Base-by-base conservation (phyloP, 306 rosid genomes). In the Pachyrhizus erosus region DNA sequence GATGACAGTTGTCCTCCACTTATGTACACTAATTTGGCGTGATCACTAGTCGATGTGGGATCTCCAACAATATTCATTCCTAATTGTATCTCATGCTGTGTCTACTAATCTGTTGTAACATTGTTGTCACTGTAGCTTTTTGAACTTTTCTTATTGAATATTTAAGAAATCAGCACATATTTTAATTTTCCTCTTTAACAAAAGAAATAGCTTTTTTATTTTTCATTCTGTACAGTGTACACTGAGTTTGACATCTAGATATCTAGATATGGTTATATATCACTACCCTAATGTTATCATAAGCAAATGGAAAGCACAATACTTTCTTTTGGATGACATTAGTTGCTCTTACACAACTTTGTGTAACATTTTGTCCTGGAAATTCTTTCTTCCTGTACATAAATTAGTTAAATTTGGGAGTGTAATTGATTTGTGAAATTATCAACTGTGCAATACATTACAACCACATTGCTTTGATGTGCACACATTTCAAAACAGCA, bases 381-480 rank as follows among this genome's bases (percentile, higher is more conserved):
- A 20, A 0, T 20, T 58, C 10, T 58, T 23, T 23, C 62, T 21
- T 55, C 31, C 29, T 55, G 62, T 9, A 1, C 23, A 39, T 76
- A 27, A 40, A 76, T 76, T 48, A 26, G 43, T 62, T 24, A 54
- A 62, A 77, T 71, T 64, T 29, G 27, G 46, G n/a, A 77, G 46
- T 46, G 15, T 62, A 45, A 21, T 27, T 61, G 81, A 62, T 69
- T 62, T 77, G 54, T 20, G 20, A 61, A 40, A 10, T 24, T 55
- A 9, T 55, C 64, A 55, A 13, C 39, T 60, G 5, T 76, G n/a
- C 29, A 31, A 78, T 31, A 29, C 39, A 45, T 64, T 31, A 29
- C 40, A 33, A 23, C 24, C 33, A 2, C 26, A 17, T 76, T 40
- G 13, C 34, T 48, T 65, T 78, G 29, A 5, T 45, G 9, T 18